These are phyloP conservation scores for Aspergillus sojae DNA, from an alignment of 2,329 filamentous ascomycete genomes.

Conservation along the genomic window DNA sequence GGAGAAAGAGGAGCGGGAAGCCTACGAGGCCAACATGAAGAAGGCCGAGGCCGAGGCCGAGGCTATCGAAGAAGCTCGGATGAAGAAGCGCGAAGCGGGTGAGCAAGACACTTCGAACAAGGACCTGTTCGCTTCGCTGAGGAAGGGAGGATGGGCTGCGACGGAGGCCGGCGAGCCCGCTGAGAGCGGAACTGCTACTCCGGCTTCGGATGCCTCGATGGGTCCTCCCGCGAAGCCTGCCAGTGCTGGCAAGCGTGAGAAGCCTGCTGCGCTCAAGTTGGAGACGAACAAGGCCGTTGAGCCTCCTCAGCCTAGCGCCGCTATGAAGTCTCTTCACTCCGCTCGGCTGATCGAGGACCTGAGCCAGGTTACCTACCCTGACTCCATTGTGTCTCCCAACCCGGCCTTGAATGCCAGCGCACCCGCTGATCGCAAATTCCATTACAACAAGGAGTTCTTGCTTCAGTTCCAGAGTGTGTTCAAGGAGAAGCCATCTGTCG, in stretches of 20 bases:
- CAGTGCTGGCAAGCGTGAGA: slow-evolving; percentile 66
- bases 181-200: slow-evolving; percentile 50
- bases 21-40: slow-evolving; percentile 52
- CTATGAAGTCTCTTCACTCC: slow-evolving; percentile 89
- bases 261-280: slow-evolving; percentile 87
- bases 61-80: slow-evolving; percentile 47
- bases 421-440: slow-evolving; percentile 77
- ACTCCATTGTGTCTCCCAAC: slow-evolving; percentile 84
- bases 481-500: slow-evolving; percentile 91
- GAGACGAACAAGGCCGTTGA: slow-evolving; percentile 85
- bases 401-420: slow-evolving; percentile 79
- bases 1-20: slow-evolving; percentile 48
- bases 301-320: slow-evolving; percentile 88
- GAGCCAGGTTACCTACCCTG: slow-evolving; percentile 77
- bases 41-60: slow-evolving; percentile 52
- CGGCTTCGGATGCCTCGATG: slow-evolving; percentile 50
- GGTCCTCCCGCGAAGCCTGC: slow-evolving; percentile 57
- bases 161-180: slow-evolving; percentile 44
- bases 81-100: slow-evolving; percentile 43
- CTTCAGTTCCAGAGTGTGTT: slow-evolving; percentile 96
- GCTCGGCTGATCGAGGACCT: slow-evolving; percentile 84
- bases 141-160: slow-evolving; percentile 42
- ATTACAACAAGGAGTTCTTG: slow-evolving; percentile 94
- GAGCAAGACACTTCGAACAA: slow-evolving; percentile 37
- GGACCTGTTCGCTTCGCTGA: slow-evolving; percentile 48